Evolutionary conservation across 305 asterid genomes (phyloP).

Genomic region (Plantago rigida): DNA sequence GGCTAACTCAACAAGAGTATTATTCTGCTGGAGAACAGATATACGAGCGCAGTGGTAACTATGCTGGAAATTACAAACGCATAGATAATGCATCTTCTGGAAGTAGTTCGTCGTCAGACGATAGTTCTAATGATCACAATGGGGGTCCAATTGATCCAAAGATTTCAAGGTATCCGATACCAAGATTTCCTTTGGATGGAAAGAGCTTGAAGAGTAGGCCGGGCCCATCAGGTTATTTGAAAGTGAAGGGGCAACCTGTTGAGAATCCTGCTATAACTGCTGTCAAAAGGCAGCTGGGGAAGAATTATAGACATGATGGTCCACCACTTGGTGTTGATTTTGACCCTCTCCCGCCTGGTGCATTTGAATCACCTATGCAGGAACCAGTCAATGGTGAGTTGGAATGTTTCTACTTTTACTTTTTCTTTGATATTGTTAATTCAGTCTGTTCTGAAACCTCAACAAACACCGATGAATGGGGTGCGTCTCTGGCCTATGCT

Average conservation of each 20-base stretch:
- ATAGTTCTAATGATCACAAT: conserved; percentile 36
- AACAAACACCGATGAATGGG: too few species aligned
- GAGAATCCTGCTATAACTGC: conserved; percentile 72
- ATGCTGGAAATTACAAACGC: conserved; percentile 32
- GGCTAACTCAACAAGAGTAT: conserved; percentile 35
- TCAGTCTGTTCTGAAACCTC: neutral
- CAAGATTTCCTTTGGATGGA: conserved; percentile 32
- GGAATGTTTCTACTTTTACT: neutral
- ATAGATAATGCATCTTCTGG: conserved; percentile 56
- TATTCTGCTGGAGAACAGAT: conserved; percentile 43
- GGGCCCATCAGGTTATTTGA: conserved; percentile 76
- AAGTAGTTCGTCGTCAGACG: conserved; percentile 53
- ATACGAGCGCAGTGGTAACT: conserved; percentile 40
- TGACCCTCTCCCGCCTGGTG: conserved; percentile 79
- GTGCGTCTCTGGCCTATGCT: neutral
- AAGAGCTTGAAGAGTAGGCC: conserved; percentile 39
- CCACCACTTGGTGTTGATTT: conserved; percentile 85
- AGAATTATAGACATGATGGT: conserved; percentile 63
- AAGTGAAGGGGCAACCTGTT: conserved; percentile 51
- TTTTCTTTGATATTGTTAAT: neutral
- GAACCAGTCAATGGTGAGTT: conserved; percentile 47
- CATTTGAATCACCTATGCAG: conserved; percentile 50
- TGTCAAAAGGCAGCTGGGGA: conserved; percentile 79
- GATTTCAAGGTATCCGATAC: conserved; percentile 38
- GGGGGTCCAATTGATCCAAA: conserved; percentile 34